Conservation (phyloP, 768 basidiomycete genomes). For the Leucocoprinus sp. region DNA sequence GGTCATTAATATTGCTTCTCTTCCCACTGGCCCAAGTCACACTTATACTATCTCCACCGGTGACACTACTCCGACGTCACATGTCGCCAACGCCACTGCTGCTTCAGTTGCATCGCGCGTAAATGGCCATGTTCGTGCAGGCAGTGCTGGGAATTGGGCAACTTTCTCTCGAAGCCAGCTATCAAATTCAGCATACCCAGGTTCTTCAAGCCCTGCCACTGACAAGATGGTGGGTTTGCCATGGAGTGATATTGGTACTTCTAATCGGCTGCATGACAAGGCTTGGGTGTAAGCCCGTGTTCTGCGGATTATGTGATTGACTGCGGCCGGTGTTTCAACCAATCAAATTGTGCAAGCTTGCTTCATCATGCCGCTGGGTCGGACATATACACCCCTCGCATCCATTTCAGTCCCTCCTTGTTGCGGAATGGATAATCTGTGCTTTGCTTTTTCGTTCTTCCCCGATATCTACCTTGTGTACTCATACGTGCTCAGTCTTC, state of each 20-base stretch:
- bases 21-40: constrained; percentile 41
- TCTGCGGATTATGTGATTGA: not conserved
- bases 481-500: constrained; percentile 1
- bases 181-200: constrained; percentile 40
- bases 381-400: not conserved
- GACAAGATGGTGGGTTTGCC: constrained; percentile 49
- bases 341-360: not conserved
- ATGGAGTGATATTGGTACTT: constrained; percentile 51
- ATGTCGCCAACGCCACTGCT: not conserved
- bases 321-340: not conserved
- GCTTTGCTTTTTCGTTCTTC: not conserved
- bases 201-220: constrained; percentile 44
- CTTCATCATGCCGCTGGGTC: constrained; percentile 2
- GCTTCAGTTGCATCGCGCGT: constrained; percentile 27
- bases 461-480: constrained; percentile 8
- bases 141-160: constrained; percentile 78
- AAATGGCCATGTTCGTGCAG: constrained; percentile 66
- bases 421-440: constrained; percentile 4
- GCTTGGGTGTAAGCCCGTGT: constrained; percentile 40
- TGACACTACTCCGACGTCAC: constrained; percentile 5
- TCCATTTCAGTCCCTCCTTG: constrained; percentile 1
- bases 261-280: constrained; percentile 45
- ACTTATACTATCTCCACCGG: constrained; percentile 18
- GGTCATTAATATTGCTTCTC: constrained; percentile 49
- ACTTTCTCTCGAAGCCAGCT: constrained; percentile 50